These are phyloP conservation scores for Mucor lusitanicus DNA, from an alignment of 371 early-diverging fungal genomes.

Conservation along the genomic window DNA sequence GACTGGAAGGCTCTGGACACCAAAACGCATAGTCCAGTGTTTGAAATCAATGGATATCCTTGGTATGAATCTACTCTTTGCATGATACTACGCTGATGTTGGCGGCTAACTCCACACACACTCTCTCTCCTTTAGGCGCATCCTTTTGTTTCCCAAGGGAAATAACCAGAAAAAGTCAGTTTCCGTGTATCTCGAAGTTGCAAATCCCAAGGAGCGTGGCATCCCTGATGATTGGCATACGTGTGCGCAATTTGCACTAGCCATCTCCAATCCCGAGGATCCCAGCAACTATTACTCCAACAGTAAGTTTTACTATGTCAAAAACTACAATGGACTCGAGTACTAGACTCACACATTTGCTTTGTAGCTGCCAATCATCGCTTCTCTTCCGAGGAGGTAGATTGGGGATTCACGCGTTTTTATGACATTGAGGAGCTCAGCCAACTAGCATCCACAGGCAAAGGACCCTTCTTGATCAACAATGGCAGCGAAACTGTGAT, in stretches of 20 bases:
- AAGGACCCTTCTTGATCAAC: conserved; percentile 42
- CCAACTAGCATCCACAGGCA: conserved; percentile 52
- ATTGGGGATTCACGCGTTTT: conserved; percentile 93
- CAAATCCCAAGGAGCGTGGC: conserved; percentile 43
- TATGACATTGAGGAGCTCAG: conserved; percentile 30
- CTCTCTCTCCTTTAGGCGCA: too few relatives aligned
- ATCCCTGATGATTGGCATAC: conserved; percentile 67
- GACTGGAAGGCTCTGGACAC: conserved; percentile 28
- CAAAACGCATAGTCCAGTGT: conserved; percentile 21
- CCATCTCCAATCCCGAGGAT: conserved; percentile 74
- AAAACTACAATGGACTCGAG: conserved; percentile 49
- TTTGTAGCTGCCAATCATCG: conserved; percentile 74
- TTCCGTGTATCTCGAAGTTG: conserved; percentile 83
- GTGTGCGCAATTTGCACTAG: conserved; percentile 83
- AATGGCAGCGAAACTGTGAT: conserved; percentile 62
- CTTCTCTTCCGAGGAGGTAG: conserved; percentile 78
- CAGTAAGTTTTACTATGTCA: conserved; percentile 54
- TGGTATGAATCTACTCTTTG: conserved; percentile 14
- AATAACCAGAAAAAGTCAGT: conserved; percentile 69
- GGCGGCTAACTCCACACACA: too few relatives aligned
- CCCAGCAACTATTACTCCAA: conserved; percentile 62
- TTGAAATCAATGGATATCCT: conserved; percentile 18
- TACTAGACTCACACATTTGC: neutral
- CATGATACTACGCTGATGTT: too few relatives aligned
- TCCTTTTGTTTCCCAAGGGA: conserved; percentile 88